Evolutionary conservation across 2,329 filamentous ascomycete genomes (phyloP).

Genomic region (Ceratocystis destructans): DNA sequence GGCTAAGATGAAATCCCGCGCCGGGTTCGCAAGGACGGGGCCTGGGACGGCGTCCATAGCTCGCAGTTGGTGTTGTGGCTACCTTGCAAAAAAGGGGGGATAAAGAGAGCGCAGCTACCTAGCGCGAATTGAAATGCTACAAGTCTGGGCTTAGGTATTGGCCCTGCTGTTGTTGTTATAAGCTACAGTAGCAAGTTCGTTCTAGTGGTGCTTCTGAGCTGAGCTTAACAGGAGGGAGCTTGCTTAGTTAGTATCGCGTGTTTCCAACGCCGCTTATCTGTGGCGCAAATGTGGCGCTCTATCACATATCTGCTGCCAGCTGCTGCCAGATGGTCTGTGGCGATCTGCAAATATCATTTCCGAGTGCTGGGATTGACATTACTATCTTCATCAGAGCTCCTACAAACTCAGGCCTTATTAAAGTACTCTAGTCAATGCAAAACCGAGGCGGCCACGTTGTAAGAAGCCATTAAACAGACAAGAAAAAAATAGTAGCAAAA

Average conservation of each 20-base stretch:
- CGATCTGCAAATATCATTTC: too few species aligned
- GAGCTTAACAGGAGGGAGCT: too few species aligned
- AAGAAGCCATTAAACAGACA: background rate
- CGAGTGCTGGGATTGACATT: background rate
- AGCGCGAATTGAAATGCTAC: background rate
- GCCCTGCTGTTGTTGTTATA: too few species aligned
- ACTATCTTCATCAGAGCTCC: background rate
- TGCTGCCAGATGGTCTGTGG: too few species aligned
- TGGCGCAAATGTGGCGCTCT: too few species aligned
- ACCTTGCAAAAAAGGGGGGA: background rate
- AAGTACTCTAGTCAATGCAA: background rate
- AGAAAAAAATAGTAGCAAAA: background rate
- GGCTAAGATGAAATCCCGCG: constrained; percentile 11
- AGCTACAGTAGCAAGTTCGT: too few species aligned
- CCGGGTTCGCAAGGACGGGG: constrained; percentile 13
- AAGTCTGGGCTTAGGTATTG: background rate
- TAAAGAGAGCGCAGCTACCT: background rate
- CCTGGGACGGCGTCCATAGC: constrained; percentile 3
- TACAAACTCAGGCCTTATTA: background rate
- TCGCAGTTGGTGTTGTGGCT: background rate
- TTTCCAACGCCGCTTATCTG: too few species aligned
- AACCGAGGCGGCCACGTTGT: background rate
- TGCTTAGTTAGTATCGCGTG: too few species aligned
- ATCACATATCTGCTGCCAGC: too few species aligned
- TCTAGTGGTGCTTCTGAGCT: too few species aligned